phyloP scores from a whole-genome alignment of 345 rosid genomes.

The Turritis glabra region DNA sequence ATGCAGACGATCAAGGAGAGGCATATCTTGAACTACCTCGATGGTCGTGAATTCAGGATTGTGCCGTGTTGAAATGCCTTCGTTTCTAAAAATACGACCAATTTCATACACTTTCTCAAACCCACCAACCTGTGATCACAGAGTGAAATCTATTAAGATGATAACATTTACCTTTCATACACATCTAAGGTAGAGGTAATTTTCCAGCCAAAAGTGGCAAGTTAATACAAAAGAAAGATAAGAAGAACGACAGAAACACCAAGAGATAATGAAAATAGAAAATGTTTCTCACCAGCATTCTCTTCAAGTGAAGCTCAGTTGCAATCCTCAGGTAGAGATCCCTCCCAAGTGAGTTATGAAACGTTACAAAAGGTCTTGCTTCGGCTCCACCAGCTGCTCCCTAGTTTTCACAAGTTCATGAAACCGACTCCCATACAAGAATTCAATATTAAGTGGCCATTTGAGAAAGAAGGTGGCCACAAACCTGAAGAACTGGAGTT shows the following conservation, averaged over 20 bases:
- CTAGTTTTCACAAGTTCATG: slow-evolving; percentile 54
- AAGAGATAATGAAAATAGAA: not conserved
- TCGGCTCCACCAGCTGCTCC: slow-evolving; percentile 99
- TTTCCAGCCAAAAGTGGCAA: not conserved
- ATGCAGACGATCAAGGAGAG: not conserved
- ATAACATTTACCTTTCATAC: not conserved
- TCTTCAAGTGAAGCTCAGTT: slow-evolving; percentile 93
- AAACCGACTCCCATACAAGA: slow-evolving; percentile 31
- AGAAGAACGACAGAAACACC: not conserved
- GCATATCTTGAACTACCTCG: slow-evolving; percentile 59
- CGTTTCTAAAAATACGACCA: slow-evolving; percentile 95
- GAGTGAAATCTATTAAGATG: slow-evolving; percentile 6
- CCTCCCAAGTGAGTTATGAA: slow-evolving; percentile 92
- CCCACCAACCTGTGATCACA: slow-evolving; percentile 84
- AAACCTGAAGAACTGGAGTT: slow-evolving; percentile 96
- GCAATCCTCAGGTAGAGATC: slow-evolving; percentile 94
- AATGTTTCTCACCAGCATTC: slow-evolving; percentile 74
- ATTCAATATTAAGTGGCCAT: not conserved
- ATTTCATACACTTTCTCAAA: slow-evolving; percentile 96
- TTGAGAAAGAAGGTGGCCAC: slow-evolving; percentile 32
- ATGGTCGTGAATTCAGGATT: slow-evolving; percentile 98
- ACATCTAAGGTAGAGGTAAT: slow-evolving; percentile 1
- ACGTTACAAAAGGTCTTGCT: slow-evolving; percentile 92
- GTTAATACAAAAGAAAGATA: slow-evolving; percentile 16
- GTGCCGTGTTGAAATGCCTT: slow-evolving; percentile 96